These are phyloP conservation scores for Annona squamosa DNA, from an alignment of 164 flowering plant genomes.

Conservation along the genomic window DNA sequence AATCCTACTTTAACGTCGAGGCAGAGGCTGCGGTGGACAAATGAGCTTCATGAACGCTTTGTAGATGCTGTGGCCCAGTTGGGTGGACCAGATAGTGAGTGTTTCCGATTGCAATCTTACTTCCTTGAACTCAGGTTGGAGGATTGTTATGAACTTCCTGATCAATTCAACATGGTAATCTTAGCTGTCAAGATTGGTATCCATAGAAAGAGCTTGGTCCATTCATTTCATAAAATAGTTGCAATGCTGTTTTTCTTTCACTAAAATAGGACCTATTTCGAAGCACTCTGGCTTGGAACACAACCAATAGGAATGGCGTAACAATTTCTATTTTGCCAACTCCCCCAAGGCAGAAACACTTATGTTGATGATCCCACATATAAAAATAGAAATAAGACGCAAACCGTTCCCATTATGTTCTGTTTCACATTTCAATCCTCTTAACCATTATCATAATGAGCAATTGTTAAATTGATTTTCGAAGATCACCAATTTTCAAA, in stretches of 20 bases:
- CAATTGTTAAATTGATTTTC: not conserved
- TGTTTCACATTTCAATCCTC: too few species aligned
- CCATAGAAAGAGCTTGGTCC: not conserved
- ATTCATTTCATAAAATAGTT: not conserved
- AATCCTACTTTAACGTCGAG: conserved; percentile 57
- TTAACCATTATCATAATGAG: too few species aligned
- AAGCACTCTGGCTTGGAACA: not conserved
- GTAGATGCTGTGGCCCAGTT: conserved; percentile 92
- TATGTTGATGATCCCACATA: too few species aligned
- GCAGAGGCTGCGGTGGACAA: conserved; percentile 90
- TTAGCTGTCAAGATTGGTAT: not conserved
- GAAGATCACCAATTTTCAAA: not conserved
- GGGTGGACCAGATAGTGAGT: conserved; percentile 95
- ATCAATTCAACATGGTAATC: not conserved
- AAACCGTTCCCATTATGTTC: too few species aligned
- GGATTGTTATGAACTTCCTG: not conserved
- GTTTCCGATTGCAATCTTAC: conserved; percentile 1
- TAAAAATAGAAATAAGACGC: too few species aligned
- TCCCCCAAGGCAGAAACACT: too few species aligned
- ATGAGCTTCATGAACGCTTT: conserved; percentile 92
- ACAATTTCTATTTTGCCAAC: too few species aligned
- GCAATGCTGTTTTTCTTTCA: not conserved
- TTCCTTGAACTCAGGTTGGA: not conserved
- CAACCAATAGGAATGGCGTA: too few species aligned
- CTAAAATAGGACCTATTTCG: not conserved